phyloP scores from a whole-genome alignment of 148 eudicot species.

The Dysphania ambrosioides region DNA sequence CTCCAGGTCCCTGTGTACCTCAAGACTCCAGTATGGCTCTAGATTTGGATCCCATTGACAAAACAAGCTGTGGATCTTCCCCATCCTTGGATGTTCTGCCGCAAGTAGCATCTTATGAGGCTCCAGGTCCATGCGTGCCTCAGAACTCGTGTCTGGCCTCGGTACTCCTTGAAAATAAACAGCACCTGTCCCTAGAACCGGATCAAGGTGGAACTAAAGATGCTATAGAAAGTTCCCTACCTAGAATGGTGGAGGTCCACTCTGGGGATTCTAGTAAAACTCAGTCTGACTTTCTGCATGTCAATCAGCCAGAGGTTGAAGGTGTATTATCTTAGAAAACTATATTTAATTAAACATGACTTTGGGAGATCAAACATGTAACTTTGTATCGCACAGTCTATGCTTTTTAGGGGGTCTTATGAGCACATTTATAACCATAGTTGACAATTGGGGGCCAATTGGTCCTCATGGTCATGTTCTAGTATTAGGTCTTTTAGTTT shows the following conservation, averaged over 20 bases:
- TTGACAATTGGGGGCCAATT: too few species aligned
- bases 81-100: constrained; percentile 45
- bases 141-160: constrained; percentile 5
- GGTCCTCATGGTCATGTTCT: constrained; percentile 26
- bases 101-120: constrained; percentile 35
- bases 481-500: constrained; percentile 7
- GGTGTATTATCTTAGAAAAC: constrained; percentile 58
- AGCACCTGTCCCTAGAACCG: constrained; percentile 3
- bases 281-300: constrained; percentile 34
- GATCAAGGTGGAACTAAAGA: constrained; percentile 24
- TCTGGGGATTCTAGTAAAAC: constrained; percentile 48
- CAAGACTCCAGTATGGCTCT: constrained; percentile 1
- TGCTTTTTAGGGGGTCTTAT: constrained; percentile 15
- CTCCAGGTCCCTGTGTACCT: constrained; percentile 28
- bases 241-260: constrained; percentile 23
- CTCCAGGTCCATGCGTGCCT: constrained; percentile 29
- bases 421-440: constrained; percentile 23
- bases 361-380: constrained; percentile 8
- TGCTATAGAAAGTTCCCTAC: constrained; percentile 16
- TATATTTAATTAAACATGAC: constrained; percentile 33
- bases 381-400: constrained; percentile 29
- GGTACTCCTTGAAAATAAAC: constrained; percentile 8
- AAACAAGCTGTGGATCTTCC: constrained; percentile 18
- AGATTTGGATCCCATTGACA: neutral
- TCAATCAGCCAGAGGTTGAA: constrained; percentile 30